A percentile compares a stretch with the other conserved stretches of the same genome.
These are phyloP conservation scores for Melastoma candidum DNA, from an alignment of 441 rosid genomes.

Conservation along the genomic window DNA sequence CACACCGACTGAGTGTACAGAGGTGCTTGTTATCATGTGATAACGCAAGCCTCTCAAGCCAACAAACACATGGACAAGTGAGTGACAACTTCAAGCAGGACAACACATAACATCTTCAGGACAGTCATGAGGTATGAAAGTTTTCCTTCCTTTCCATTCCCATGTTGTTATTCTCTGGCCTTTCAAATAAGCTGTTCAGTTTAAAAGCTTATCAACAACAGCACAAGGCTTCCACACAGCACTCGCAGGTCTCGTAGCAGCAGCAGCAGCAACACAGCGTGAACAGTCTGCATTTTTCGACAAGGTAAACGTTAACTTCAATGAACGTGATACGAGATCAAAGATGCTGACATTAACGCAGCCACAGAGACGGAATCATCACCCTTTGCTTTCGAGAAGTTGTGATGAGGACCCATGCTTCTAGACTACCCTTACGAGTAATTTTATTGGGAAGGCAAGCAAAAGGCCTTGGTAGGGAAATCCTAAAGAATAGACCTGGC, in stretches of 20 bases:
- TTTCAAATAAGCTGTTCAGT: not conserved
- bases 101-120: too few relatives aligned
- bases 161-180: not conserved
- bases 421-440: too few relatives aligned
- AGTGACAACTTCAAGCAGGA: not conserved
- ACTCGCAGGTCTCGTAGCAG: constrained; percentile 29
- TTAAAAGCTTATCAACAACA: constrained; percentile 15
- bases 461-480: too few relatives aligned
- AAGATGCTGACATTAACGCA: not conserved
- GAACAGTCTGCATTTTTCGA: constrained; percentile 21
- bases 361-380: not conserved
- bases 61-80: too few relatives aligned
- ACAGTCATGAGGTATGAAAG: too few relatives aligned
- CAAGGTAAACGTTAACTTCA: not conserved
- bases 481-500: too few relatives aligned
- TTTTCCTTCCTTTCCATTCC: constrained; percentile 1
- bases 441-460: too few relatives aligned
- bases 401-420: too few relatives aligned
- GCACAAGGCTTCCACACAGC: constrained; percentile 20
- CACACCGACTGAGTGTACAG: too few relatives aligned
- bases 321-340: too few relatives aligned
- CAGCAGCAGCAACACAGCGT: constrained; percentile 32
- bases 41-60: too few relatives aligned
- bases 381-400: not conserved
- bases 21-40: too few relatives aligned